Conservation (phyloP, 2,329 filamentous ascomycete genomes). For the Fusarium nisikadoi region DNA sequence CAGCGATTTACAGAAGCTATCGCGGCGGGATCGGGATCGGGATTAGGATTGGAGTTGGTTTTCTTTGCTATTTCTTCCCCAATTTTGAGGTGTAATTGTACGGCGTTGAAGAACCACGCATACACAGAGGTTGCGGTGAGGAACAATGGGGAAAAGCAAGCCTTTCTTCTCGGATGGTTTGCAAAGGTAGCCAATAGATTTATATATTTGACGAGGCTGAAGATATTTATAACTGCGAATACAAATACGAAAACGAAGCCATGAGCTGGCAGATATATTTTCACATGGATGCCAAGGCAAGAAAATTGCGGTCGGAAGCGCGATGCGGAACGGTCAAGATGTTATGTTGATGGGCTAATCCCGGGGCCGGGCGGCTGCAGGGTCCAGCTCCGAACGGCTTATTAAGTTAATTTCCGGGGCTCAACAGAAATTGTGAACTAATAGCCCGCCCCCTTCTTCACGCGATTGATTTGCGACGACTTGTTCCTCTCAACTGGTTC, state of each 20-base stretch:
- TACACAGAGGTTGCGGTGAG: conserved; percentile 17
- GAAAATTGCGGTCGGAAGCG: conserved; percentile 23
- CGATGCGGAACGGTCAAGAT: conserved; percentile 20
- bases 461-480: not conserved
- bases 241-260: conserved; percentile 43
- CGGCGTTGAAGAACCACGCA: conserved; percentile 26
- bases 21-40: conserved; percentile 4
- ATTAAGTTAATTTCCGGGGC: conserved; percentile 32
- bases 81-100: conserved; percentile 27
- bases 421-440: conserved; percentile 27
- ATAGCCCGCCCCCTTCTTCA: conserved; percentile 3
- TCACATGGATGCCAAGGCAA: not conserved
- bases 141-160: conserved; percentile 12
- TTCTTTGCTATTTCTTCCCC: conserved; percentile 11
- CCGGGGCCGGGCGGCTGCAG: conserved; percentile 34
- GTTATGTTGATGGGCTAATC: conserved; percentile 25
- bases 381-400: conserved; percentile 22
- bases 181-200: conserved; percentile 22
- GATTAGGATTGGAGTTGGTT: conserved; percentile 30
- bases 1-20: conserved; percentile 27
- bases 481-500: not conserved
- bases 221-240: conserved; percentile 12
- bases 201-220: not conserved
- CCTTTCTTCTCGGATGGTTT: conserved; percentile 1
- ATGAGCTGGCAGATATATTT: conserved; percentile 11